Evolutionary conservation across 345 rosid genomes (phyloP).

Genomic region (Mangifera indica): DNA sequence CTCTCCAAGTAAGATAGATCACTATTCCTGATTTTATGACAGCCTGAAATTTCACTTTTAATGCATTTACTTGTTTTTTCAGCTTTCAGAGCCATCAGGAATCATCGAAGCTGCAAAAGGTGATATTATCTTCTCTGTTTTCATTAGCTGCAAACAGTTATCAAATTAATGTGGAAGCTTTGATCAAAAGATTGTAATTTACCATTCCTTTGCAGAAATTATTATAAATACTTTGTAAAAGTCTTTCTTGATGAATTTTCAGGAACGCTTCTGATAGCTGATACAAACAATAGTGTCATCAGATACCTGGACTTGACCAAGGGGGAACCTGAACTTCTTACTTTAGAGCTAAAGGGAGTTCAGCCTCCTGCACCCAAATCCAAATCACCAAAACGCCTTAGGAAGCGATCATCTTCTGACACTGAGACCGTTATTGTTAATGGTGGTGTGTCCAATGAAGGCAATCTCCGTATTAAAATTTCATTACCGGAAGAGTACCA

Average conservation of each 20-base stretch:
- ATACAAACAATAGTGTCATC: constrained; percentile 82
- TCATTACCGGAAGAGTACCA: constrained; percentile 77
- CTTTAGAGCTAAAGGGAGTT: constrained; percentile 83
- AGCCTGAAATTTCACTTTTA: constrained; percentile 14
- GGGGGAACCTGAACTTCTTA: constrained; percentile 49
- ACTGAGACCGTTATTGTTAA: constrained; percentile 53
- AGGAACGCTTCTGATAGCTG: constrained; percentile 81
- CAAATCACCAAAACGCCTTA: constrained; percentile 64
- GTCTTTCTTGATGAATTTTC: constrained; percentile 25
- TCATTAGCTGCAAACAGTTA: constrained; percentile 1
- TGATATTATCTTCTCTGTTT: constrained; percentile 29
- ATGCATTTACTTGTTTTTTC: constrained; percentile 27
- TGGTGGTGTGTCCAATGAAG: constrained; percentile 59
- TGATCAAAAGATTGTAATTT: neutral
- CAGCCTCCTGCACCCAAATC: constrained; percentile 67
- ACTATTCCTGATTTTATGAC: constrained; percentile 1
- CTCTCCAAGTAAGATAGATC: neutral
- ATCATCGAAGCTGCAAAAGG: constrained; percentile 73
- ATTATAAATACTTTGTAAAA: neutral
- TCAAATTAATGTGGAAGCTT: neutral
- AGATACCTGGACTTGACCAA: constrained; percentile 67
- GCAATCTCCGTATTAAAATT: constrained; percentile 58
- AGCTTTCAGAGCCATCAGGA: constrained; percentile 97
- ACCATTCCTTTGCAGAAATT: neutral
- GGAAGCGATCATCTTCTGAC: constrained; percentile 68